phyloP scores from a whole-genome alignment of 2,329 filamentous ascomycete species.

The Leptographium wingfieldii region DNA sequence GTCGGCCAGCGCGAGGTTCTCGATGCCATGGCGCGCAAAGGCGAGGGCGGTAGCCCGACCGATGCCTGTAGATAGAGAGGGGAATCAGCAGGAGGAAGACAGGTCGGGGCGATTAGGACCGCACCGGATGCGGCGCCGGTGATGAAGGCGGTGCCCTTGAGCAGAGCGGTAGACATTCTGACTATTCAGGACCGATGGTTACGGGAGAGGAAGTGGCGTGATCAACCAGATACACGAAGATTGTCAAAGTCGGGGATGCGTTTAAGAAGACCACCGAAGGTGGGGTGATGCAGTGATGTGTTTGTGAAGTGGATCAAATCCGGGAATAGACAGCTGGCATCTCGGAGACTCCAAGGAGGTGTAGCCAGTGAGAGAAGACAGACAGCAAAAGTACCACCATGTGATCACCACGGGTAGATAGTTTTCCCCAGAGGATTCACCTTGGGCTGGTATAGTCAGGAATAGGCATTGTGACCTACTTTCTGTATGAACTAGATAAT shows the following conservation, averaged over 20 bases:
- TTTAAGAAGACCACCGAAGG: no score
- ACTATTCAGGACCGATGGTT: neutral
- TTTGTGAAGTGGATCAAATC: neutral
- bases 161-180: neutral
- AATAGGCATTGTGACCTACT: no score
- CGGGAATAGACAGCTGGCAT: neutral
- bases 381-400: no score
- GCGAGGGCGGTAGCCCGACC: slow-evolving; percentile 32
- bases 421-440: no score
- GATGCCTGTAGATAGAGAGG: slow-evolving; percentile 25
- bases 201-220: neutral
- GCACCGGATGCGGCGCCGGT: slow-evolving; percentile 10
- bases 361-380: neutral
- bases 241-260: no score
- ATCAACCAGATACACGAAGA: neutral
- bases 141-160: slow-evolving; percentile 11
- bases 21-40: slow-evolving; percentile 34
- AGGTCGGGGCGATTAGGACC: neutral
- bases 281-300: no score
- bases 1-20: slow-evolving; percentile 32
- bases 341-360: neutral
- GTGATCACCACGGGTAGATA: no score
- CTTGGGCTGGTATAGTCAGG: no score
- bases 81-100: neutral
- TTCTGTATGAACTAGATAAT: no score